Conservation (phyloP, 495 filamentous ascomycete genomes). For the Neurospora sp. region DNA sequence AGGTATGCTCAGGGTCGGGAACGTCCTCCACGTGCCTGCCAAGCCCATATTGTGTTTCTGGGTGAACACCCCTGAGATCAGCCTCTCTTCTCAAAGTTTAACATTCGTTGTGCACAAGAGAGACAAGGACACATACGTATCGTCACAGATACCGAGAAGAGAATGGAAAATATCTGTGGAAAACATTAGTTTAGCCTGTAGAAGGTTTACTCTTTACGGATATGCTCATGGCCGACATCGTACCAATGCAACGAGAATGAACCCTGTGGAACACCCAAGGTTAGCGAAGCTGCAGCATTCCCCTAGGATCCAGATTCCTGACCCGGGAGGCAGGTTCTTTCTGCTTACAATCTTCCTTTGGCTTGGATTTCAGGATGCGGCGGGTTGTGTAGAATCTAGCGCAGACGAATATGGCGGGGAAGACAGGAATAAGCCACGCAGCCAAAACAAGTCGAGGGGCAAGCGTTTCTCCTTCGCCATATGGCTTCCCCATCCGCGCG, state of each 20-base stretch:
- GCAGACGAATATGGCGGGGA: constrained; percentile 12
- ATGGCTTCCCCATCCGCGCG: background rate
- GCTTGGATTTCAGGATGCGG: constrained; percentile 6
- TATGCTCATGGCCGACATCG: too few relatives aligned
- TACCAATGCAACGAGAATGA: constrained; percentile 6
- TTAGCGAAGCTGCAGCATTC: background rate
- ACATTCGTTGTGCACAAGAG: background rate
- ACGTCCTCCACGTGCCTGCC: background rate
- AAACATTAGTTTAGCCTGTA: background rate
- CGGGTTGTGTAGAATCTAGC: constrained; percentile 17
- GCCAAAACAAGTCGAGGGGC: constrained; percentile 5
- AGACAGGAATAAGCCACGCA: constrained; percentile 7
- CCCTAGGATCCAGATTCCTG: background rate
- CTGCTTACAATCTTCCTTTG: constrained; percentile 17
- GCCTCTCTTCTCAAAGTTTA: background rate
- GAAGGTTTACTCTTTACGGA: background rate
- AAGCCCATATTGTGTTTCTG: constrained; percentile 8
- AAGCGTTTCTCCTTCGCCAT: background rate
- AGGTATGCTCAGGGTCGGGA: background rate
- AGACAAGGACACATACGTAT: constrained; percentile 1
- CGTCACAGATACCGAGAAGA: background rate
- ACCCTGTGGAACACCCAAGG: background rate
- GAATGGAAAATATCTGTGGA: background rate
- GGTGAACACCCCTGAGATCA: background rate
- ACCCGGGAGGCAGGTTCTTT: background rate